Conservation (phyloP, 1,139 yeast species). For the Candida frijolesensis region DNA sequence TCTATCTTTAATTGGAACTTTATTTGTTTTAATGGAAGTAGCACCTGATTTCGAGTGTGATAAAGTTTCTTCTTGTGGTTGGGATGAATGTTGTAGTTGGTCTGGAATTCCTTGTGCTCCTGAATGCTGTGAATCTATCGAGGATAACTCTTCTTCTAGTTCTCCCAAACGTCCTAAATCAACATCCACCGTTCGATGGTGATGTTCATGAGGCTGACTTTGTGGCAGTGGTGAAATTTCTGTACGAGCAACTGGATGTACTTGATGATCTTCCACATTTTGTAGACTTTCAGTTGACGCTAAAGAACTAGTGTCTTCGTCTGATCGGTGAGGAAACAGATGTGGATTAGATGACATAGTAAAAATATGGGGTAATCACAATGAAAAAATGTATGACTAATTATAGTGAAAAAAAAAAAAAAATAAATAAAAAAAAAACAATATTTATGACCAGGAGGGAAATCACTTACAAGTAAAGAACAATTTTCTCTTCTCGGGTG, state of each 20-base stretch:
- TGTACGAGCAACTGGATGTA: neutral
- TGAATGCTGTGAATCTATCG: slow-evolving; percentile 9
- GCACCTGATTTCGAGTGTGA: slow-evolving; percentile 4
- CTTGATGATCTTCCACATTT: slow-evolving; percentile 3
- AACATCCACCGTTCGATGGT: slow-evolving; percentile 7
- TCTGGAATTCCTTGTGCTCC: slow-evolving; percentile 2
- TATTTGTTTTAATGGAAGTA: slow-evolving; percentile 20
- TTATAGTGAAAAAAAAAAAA: neutral
- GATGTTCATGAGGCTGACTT: neutral
- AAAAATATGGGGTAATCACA: neutral
- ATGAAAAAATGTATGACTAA: neutral
- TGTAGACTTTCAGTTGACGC: slow-evolving; percentile 10
- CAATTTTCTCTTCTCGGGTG: too few species aligned
- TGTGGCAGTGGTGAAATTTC: neutral
- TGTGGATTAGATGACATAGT: neutral
- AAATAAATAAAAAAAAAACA: too few species aligned
- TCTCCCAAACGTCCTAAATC: slow-evolving; percentile 13
- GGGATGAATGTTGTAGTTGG: neutral
- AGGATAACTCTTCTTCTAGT: slow-evolving; percentile 11
- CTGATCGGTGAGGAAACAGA: neutral
- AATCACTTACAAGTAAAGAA: too few species aligned
- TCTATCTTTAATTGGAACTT: slow-evolving; percentile 45
- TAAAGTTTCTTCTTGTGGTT: neutral
- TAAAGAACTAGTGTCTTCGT: slow-evolving; percentile 9
- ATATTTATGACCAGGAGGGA: too few species aligned